A percentile compares a stretch with the other conserved stretches of the same genome.
These are phyloP conservation scores for Lactarius hengduanensis DNA, from an alignment of 768 basidiomycete genomes.

Conservation along the genomic window DNA sequence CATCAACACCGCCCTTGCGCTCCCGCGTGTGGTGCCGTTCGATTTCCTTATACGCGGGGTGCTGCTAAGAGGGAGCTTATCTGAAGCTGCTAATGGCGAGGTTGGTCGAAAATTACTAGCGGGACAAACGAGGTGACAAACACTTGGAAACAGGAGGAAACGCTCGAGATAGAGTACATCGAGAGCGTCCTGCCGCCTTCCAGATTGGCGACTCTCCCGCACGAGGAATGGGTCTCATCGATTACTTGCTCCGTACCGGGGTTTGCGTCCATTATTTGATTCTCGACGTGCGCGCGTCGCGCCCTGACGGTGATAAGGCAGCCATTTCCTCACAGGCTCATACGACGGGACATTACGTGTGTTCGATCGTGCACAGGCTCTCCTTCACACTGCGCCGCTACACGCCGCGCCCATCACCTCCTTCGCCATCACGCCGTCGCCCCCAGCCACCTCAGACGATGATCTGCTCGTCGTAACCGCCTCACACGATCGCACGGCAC, in stretches of 20 bases:
- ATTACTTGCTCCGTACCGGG: constrained; percentile 59
- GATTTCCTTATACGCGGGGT: constrained; percentile 90
- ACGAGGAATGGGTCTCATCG: constrained; percentile 93
- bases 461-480: constrained; percentile 57
- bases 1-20: constrained; percentile 87
- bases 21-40: constrained; percentile 77
- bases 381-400: constrained; percentile 46
- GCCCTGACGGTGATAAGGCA: constrained; percentile 34
- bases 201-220: constrained; percentile 65
- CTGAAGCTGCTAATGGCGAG: constrained; percentile 77
- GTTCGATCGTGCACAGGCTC: constrained; percentile 67
- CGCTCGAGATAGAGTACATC: constrained; percentile 37
- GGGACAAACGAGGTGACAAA: background rate
- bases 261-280: constrained; percentile 37
- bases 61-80: constrained; percentile 67
- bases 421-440: constrained; percentile 49
- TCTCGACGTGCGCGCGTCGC: constrained; percentile 5
- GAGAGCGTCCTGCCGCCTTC: constrained; percentile 28
- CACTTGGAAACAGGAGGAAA: constrained; percentile 63
- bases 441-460: constrained; percentile 32
- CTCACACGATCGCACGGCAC: constrained; percentile 78
- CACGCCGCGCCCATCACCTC: constrained; percentile 73
- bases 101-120: constrained; percentile 40
- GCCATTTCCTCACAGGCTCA: constrained; percentile 72
- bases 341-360: constrained; percentile 77